Percentiles rank a stretch among this genome's conserved stretches.
phyloP scores from a whole-genome alignment of 495 filamentous ascomycete species.

The Pyronema domesticum region DNA sequence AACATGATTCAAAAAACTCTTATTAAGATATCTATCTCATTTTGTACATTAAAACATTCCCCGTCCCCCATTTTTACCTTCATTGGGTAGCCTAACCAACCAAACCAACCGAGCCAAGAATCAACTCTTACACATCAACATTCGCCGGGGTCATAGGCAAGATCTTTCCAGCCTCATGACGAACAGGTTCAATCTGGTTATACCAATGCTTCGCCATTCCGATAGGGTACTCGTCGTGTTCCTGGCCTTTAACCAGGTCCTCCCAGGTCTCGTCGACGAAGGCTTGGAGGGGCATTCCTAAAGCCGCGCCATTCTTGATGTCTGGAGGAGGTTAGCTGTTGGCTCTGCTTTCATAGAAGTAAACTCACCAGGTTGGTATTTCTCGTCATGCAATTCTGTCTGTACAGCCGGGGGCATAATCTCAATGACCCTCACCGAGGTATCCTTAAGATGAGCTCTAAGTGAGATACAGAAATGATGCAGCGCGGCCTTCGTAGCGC shows the following conservation, averaged over 20 bases:
- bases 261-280: conserved; percentile 41
- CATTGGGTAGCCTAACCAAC: too few relatives aligned
- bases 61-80: too few relatives aligned
- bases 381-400: conserved; percentile 41
- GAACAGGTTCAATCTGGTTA: conserved; percentile 4
- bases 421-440: conserved; percentile 42
- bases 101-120: too few relatives aligned
- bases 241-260: conserved; percentile 34
- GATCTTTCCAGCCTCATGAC: background rate
- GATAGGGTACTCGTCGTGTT: conserved; percentile 24
- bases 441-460: conserved; percentile 37
- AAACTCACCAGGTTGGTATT: conserved; percentile 27
- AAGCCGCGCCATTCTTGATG: conserved; percentile 6
- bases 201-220: conserved; percentile 7
- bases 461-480: conserved; percentile 39
- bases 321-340: conserved; percentile 5
- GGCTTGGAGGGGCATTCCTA: conserved; percentile 42
- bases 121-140: background rate
- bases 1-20: too few relatives aligned
- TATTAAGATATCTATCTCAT: too few relatives aligned
- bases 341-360: conserved; percentile 2
- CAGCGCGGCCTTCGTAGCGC: conserved; percentile 41
- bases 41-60: too few relatives aligned
- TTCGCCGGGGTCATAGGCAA: background rate
- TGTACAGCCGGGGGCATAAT: conserved; percentile 49